phyloP scores from a whole-genome alignment of 1,284 basidiomycete genomes.

The Ganoderma lingzhi region DNA sequence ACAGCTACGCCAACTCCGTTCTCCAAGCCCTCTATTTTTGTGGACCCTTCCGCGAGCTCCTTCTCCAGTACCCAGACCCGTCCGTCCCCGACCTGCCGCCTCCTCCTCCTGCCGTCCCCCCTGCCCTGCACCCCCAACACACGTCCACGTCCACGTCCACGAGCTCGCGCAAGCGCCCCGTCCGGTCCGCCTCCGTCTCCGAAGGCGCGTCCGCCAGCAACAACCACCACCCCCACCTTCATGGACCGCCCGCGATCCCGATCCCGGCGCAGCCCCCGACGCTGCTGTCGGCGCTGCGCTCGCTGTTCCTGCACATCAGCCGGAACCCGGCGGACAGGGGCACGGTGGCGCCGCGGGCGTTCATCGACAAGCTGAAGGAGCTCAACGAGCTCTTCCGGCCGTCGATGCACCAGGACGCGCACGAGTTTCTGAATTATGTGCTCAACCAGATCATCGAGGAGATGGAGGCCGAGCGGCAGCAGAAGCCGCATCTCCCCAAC shows the following conservation, averaged over 20 bases:
- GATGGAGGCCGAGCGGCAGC: conserved; percentile 76
- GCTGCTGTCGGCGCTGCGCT: conserved; percentile 89
- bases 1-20: conserved; percentile 96
- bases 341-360: conserved; percentile 85
- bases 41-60: conserved; percentile 80
- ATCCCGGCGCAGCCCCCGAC: conserved; percentile 76
- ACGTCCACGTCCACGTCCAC: conserved; percentile 46
- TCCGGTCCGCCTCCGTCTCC: conserved; percentile 38
- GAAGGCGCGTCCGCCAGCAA: conserved; percentile 21
- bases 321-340: conserved; percentile 80
- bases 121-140: conserved; percentile 51
- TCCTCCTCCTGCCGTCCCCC: conserved; percentile 42
- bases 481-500: conserved; percentile 28
- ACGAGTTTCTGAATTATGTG: conserved; percentile 96
- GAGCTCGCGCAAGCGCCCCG: conserved; percentile 36
- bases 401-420: conserved; percentile 94
- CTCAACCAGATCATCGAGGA: conserved; percentile 95
- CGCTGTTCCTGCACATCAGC: conserved; percentile 88
- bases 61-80: conserved; percentile 65
- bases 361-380: conserved; percentile 91
- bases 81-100: conserved; percentile 45
- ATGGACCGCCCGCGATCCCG: conserved; percentile 35
- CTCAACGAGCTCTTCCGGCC: conserved; percentile 89
- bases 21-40: conserved; percentile 95
- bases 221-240: conserved; percentile 33